Base-by-base conservation (phyloP, 23 red algal genomes). In the Agarophyton chilense region DNA sequence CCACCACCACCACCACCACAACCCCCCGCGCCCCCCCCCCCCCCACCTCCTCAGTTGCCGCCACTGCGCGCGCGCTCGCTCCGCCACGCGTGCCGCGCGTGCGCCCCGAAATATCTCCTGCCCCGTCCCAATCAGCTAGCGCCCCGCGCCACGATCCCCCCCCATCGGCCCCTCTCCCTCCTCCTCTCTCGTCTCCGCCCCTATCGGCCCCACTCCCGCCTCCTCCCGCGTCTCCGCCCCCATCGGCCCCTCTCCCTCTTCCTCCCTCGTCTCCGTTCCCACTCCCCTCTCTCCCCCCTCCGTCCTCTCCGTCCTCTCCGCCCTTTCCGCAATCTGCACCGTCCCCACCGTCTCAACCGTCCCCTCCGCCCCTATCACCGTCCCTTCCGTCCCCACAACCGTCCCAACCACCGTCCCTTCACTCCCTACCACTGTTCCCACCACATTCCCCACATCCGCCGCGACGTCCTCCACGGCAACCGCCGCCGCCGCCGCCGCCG, bases 301-400 rank as follows among this genome's bases (percentile, higher is more conserved):
- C 46, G 53, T 53, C 53, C 29, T 31, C 19, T 11, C 78, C 78
- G 18, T 52, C 3, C 8, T n/a, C 25, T 57, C 84, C 22, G 32
- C 68, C 41, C 57, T 68, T 18, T 56, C 31, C 44, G 19, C 42
- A 14, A 39, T 34, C 64, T 38, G 43, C 44, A 33, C 64, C 11
- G 39, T 67, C 40, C 39, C 49, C 67, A 31, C 83, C 10, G 33
- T 63, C 42, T n/a, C 82, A 39, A 32, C 84, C 31, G 49, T 39
- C 24, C 28, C 63, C 51, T 14, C 67, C 64, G 31, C 61, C 44
- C 22, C 49, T 57, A 42, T 21, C 61, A 28, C 61, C 57, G 53
- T 57, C 26, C 34, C 46, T 35, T 24, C 61, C 9, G 44, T 32
- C 26, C 24, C 61, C 55, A 17, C 81, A 12, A 38, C 60, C 11